Evolutionary conservation across 2,329 filamentous ascomycete genomes (phyloP).

Genomic region (Talaromyces sp.): DNA sequence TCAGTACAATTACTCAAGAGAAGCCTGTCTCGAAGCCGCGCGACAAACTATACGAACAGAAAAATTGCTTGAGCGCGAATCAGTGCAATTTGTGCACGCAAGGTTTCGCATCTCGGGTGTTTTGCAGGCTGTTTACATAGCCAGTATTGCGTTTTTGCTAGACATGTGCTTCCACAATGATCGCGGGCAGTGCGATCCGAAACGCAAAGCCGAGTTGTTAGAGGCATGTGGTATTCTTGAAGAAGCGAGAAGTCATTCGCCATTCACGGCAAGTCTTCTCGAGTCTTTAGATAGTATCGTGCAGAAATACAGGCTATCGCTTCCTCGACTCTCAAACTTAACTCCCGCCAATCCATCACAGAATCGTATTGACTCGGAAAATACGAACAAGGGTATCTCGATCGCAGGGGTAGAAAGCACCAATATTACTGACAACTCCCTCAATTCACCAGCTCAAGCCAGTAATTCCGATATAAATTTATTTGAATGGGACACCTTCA

Average conservation of each 20-base stretch:
- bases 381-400: too few species aligned
- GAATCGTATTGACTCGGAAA: not conserved
- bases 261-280: conserved; percentile 31
- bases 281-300: conserved; percentile 34
- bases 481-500: conserved; percentile 27
- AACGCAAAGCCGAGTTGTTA: conserved; percentile 32
- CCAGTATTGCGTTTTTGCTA: conserved; percentile 40
- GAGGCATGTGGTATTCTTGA: conserved; percentile 37
- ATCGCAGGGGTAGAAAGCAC: not conserved
- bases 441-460: not conserved
- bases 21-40: conserved; percentile 37
- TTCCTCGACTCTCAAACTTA: conserved; percentile 1
- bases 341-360: not conserved
- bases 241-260: conserved; percentile 30
- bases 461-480: conserved; percentile 22
- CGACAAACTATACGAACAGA: conserved; percentile 34
- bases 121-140: conserved; percentile 39
- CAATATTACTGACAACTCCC: not conserved
- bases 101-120: conserved; percentile 32
- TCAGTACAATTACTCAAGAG: conserved; percentile 34
- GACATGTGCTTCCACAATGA: conserved; percentile 37
- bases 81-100: conserved; percentile 24
- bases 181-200: conserved; percentile 28
- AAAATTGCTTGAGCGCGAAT: conserved; percentile 24
- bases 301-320: conserved; percentile 24